Conservation (phyloP, 1,284 basidiomycete species). For the Thecaphora frezii region DNA sequence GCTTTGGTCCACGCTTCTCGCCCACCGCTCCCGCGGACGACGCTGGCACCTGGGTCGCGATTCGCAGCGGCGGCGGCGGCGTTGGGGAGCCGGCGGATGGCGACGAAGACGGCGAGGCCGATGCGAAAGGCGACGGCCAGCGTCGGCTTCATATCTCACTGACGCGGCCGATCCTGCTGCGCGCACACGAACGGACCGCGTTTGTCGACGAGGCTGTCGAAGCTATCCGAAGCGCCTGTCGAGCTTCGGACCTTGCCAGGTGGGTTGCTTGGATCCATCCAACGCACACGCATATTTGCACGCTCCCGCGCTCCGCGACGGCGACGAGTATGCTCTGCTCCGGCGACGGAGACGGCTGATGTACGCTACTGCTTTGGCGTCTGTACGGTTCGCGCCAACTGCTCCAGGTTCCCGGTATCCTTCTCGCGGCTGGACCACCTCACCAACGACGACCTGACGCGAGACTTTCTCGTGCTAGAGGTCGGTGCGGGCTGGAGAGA, state of each 20-base stretch:
- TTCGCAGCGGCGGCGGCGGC: too few relatives aligned
- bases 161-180: constrained; percentile 34
- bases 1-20: neutral
- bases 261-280: neutral
- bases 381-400: too few relatives aligned
- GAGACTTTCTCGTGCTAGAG: constrained; percentile 35
- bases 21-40: neutral
- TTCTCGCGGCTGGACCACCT: constrained; percentile 27
- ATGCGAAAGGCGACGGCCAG: neutral
- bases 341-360: too few relatives aligned
- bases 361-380: too few relatives aligned
- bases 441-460: constrained; percentile 22
- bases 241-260: neutral
- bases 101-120: neutral
- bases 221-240: neutral
- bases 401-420: constrained; percentile 17
- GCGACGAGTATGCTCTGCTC: too few relatives aligned
- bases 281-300: too few relatives aligned
- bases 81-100: neutral
- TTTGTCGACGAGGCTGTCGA: constrained; percentile 15
- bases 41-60: neutral
- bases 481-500: constrained; percentile 23
- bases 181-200: constrained; percentile 26
- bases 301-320: too few relatives aligned
- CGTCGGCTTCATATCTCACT: constrained; percentile 28